Conservation (phyloP, 148 eudicot species). For the Cornus florida region DNA sequence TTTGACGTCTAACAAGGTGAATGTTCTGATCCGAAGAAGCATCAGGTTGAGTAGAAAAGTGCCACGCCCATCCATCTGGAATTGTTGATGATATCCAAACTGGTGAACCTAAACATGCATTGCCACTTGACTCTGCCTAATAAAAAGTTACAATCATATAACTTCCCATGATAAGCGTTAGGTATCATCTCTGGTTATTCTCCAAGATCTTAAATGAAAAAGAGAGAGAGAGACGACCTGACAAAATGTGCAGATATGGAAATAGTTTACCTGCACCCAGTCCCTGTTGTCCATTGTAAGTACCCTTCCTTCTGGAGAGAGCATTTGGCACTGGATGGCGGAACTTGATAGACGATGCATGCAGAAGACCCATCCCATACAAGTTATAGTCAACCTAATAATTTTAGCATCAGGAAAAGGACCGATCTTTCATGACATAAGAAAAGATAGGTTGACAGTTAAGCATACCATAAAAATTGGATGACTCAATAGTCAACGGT, state of each 20-base stretch:
- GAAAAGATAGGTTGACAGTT: no score
- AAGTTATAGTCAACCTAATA: slow-evolving; percentile 80
- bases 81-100: slow-evolving; percentile 75
- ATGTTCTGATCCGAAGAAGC: slow-evolving; percentile 33
- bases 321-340: slow-evolving; percentile 70
- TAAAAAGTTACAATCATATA: slow-evolving; percentile 17
- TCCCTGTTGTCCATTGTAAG: slow-evolving; percentile 11
- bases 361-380: slow-evolving; percentile 95
- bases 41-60: slow-evolving; percentile 37
- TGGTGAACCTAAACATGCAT: slow-evolving; percentile 27
- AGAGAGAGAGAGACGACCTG: slow-evolving; percentile 41
- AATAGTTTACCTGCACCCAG: slow-evolving; percentile 18
- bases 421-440: background rate
- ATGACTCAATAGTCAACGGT: no score
- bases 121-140: slow-evolving; percentile 61
- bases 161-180: background rate
- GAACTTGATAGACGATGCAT: slow-evolving; percentile 78
- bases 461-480: no score
- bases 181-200: background rate
- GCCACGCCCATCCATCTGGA: slow-evolving; percentile 84
- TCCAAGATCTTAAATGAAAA: background rate
- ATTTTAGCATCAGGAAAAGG: background rate
- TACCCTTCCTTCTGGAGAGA: slow-evolving; percentile 21
- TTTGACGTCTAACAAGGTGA: slow-evolving; percentile 54
- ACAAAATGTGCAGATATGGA: slow-evolving; percentile 34